These are phyloP conservation scores for Russula virescens DNA, from an alignment of 768 basidiomycete genomes.

Conservation along the genomic window DNA sequence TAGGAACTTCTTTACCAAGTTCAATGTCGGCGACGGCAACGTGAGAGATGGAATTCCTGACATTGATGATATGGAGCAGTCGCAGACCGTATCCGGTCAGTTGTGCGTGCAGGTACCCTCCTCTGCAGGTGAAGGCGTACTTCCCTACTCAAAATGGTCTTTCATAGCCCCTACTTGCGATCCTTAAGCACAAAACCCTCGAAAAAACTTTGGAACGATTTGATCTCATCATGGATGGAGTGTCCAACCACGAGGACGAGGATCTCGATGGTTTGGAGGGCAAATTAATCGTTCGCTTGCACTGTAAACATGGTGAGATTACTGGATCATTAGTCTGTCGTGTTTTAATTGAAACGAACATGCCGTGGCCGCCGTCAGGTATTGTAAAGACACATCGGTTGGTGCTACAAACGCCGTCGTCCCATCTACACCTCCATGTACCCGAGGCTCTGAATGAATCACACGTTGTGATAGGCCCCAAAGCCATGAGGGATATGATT, in stretches of 20 bases:
- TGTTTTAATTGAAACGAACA: conserved; percentile 7
- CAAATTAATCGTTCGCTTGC: conserved; percentile 61
- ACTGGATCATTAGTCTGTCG: background rate
- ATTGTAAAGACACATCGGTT: conserved; percentile 79
- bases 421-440: conserved; percentile 60
- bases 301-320: conserved; percentile 75
- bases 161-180: conserved; percentile 56
- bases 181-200: conserved; percentile 65
- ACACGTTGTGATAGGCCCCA: conserved; percentile 63
- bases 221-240: conserved; percentile 64
- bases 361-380: conserved; percentile 38
- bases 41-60: conserved; percentile 20
- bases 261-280: conserved; percentile 62
- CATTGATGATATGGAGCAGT: conserved; percentile 35
- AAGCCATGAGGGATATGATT: conserved; percentile 66
- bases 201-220: conserved; percentile 76
- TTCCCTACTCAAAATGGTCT: conserved; percentile 24
- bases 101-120: conserved; percentile 57
- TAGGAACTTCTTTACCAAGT: conserved; percentile 65
- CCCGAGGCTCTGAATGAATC: conserved; percentile 56
- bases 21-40: conserved; percentile 37
- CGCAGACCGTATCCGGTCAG: conserved; percentile 51
- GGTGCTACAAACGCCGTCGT: conserved; percentile 49
- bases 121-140: background rate
- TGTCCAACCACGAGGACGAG: conserved; percentile 36